phyloP scores from a whole-genome alignment of 805 yeast genomes.

The Myxozyma neglecta region DNA sequence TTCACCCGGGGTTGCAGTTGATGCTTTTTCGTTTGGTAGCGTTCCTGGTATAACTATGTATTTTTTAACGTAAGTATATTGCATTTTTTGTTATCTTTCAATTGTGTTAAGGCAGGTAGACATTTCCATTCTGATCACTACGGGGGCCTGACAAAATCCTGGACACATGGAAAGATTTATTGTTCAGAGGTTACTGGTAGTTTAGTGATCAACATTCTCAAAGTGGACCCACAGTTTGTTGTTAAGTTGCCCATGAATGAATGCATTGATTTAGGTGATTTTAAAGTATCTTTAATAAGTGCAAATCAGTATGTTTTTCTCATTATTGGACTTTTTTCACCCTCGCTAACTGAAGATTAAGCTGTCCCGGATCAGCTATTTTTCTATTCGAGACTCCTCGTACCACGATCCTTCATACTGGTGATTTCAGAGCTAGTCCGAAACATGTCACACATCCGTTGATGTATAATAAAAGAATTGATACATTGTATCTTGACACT shows the following conservation, averaged over 20 bases:
- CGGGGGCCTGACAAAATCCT: conserved; percentile 74
- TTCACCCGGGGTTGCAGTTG: conserved; percentile 40
- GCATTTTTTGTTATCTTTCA: neutral
- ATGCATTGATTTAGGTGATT: conserved; percentile 45
- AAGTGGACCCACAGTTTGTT: conserved; percentile 50
- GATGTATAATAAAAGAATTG: conserved; percentile 42
- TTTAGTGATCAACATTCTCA: conserved; percentile 55
- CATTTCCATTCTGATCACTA: conserved; percentile 97
- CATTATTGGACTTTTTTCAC: neutral
- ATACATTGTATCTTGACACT: conserved; percentile 80
- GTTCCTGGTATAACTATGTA: conserved; percentile 38
- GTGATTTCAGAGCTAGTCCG: conserved; percentile 79
- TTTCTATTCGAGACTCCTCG: conserved; percentile 58
- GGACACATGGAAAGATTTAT: conserved; percentile 72
- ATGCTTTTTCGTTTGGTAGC: conserved; percentile 43
- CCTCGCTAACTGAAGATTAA: neutral
- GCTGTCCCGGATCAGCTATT: conserved; percentile 90
- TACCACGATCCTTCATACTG: conserved; percentile 69
- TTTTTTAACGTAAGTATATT: conserved; percentile 37
- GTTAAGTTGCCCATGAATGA: conserved; percentile 47
- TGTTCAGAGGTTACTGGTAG: conserved; percentile 70
- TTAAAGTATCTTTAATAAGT: conserved; percentile 62
- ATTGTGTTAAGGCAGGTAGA: neutral
- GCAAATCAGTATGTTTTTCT: conserved; percentile 64
- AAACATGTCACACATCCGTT: conserved; percentile 48